Evolutionary conservation across 805 yeast genomes (phyloP).

Genomic region (Wickerhamiella occidentalis): DNA sequence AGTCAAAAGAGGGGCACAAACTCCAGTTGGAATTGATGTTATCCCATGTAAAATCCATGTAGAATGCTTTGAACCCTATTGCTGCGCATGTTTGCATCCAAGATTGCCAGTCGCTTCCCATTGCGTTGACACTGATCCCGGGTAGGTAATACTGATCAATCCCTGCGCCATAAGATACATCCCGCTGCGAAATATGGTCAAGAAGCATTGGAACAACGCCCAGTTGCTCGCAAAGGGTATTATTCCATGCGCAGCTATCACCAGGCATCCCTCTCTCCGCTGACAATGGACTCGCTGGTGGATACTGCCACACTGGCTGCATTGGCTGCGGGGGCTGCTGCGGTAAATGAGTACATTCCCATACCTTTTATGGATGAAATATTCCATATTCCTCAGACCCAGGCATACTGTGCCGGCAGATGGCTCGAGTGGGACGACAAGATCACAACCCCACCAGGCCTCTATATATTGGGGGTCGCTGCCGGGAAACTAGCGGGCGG

Average conservation of each 20-base stretch:
- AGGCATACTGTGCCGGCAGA: slow-evolving; percentile 44
- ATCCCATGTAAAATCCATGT: slow-evolving; percentile 44
- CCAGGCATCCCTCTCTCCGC: slow-evolving; percentile 4
- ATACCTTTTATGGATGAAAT: slow-evolving; percentile 49
- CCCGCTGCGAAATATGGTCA: slow-evolving; percentile 28
- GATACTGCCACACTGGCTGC: background rate
- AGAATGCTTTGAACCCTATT: slow-evolving; percentile 29
- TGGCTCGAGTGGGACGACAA: slow-evolving; percentile 71
- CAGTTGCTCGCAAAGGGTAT: slow-evolving; percentile 18
- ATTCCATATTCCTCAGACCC: slow-evolving; percentile 76
- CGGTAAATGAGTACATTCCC: slow-evolving; percentile 16
- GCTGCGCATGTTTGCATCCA: slow-evolving; percentile 21
- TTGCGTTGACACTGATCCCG: slow-evolving; percentile 24
- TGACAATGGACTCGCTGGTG: slow-evolving; percentile 3
- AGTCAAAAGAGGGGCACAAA: slow-evolving; percentile 44
- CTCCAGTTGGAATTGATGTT: slow-evolving; percentile 21
- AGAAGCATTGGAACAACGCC: slow-evolving; percentile 15
- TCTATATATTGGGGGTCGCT: slow-evolving; percentile 37
- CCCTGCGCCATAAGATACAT: slow-evolving; percentile 25
- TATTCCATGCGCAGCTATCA: slow-evolving; percentile 9
- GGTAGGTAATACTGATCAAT: slow-evolving; percentile 26
- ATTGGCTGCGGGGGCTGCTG: slow-evolving; percentile 5
- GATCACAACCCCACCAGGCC: slow-evolving; percentile 94
- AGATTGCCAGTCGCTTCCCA: background rate
- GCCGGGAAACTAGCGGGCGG: slow-evolving; percentile 18